Conservation (phyloP, 345 rosid genomes). For the Punica granatum region DNA sequence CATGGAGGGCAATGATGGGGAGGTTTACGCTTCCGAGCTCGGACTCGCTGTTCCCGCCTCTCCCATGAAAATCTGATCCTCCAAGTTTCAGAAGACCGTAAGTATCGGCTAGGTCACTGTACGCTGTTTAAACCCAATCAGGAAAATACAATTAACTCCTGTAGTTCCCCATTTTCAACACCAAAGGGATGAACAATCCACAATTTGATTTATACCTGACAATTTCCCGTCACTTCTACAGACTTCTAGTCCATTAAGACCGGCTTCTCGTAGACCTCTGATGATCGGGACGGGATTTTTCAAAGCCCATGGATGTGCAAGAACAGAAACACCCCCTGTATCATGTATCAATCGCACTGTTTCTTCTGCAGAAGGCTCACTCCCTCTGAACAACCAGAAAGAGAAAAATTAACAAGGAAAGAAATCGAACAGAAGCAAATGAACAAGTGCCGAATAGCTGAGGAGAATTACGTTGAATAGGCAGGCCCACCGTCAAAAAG, state of each 20-base stretch:
- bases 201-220: conserved; percentile 34
- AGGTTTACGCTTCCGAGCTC: conserved; percentile 80
- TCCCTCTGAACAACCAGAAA: conserved; percentile 45
- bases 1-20: conserved; percentile 49
- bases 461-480: conserved; percentile 49
- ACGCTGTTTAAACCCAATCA: conserved; percentile 34
- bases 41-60: conserved; percentile 71
- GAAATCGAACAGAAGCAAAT: conserved; percentile 3
- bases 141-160: neutral
- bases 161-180: neutral
- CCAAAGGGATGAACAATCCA: neutral
- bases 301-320: conserved; percentile 98
- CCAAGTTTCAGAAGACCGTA: conserved; percentile 78
- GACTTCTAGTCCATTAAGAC: conserved; percentile 90
- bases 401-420: neutral
- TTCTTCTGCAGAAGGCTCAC: conserved; percentile 76
- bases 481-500: conserved; percentile 94
- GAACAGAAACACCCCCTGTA: conserved; percentile 91
- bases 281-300: conserved; percentile 61
- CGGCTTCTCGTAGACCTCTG: conserved; percentile 61
- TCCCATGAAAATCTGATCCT: conserved; percentile 92
- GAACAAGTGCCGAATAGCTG: conserved; percentile 7
- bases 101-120: conserved; percentile 70
- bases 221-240: conserved; percentile 80
- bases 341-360: conserved; percentile 57